Conservation (phyloP, 345 rosid genomes). For the Hibiscus trionum region DNA sequence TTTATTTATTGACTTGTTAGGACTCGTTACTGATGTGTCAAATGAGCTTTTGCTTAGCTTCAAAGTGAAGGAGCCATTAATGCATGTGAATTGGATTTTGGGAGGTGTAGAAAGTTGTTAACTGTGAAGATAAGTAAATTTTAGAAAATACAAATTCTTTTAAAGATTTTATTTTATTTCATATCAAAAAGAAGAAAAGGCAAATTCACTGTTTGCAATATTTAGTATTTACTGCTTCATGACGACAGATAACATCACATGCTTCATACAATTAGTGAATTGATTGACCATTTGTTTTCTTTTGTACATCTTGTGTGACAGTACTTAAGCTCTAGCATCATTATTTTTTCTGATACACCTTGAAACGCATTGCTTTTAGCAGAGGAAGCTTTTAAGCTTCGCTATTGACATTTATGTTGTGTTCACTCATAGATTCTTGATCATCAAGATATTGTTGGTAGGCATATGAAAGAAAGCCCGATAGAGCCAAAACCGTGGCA, state of each 20-base stretch:
- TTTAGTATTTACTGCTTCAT: not conserved
- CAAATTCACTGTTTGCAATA: not conserved
- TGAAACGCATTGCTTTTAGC: not conserved
- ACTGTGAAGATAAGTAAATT: not conserved
- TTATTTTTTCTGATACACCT: not conserved
- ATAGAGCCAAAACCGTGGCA: slow-evolving; percentile 44
- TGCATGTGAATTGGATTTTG: not conserved
- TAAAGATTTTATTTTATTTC: not conserved
- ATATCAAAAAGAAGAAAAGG: not conserved
- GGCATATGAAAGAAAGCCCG: slow-evolving; percentile 49
- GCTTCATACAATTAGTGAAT: not conserved
- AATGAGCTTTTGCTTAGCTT: not conserved
- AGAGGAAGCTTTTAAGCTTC: slow-evolving; percentile 3
- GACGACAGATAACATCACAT: not conserved
- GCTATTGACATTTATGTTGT: slow-evolving; percentile 2
- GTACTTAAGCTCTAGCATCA: not conserved
- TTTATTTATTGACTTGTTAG: slow-evolving; percentile 19
- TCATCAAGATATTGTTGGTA: slow-evolving; percentile 59
- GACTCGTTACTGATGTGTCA: not conserved
- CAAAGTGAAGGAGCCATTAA: not conserved
- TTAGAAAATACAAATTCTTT: not conserved
- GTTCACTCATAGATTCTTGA: slow-evolving; percentile 6
- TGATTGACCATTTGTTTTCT: not conserved
- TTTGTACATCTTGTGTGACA: not conserved
- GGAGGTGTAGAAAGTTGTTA: not conserved